A percentile compares a stretch with the other conserved stretches of the same genome.
These are phyloP conservation scores for Lyophyllum semitale DNA, from an alignment of 768 basidiomycete genomes.

Conservation along the genomic window DNA sequence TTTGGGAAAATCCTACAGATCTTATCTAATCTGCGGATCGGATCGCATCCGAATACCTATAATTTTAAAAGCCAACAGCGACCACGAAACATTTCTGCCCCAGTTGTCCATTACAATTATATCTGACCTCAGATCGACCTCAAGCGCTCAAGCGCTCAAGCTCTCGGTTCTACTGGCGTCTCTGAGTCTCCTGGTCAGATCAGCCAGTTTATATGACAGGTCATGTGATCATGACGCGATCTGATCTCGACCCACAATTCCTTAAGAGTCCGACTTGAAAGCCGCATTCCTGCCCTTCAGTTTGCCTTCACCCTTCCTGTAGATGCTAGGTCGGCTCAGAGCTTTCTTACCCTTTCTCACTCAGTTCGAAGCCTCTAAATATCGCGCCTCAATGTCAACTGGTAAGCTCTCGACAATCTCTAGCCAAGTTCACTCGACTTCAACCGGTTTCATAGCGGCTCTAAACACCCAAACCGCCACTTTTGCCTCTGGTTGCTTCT, in stretches of 20 bases:
- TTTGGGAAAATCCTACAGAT: too few relatives aligned
- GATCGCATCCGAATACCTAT: too few relatives aligned
- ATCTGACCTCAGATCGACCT: too few relatives aligned
- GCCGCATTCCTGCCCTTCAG: too few relatives aligned
- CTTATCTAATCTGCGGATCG: too few relatives aligned
- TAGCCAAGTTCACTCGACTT: not conserved
- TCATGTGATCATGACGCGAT: slow-evolving; percentile 8
- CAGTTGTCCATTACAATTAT: too few relatives aligned
- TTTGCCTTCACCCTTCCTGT: not conserved
- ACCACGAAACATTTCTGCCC: too few relatives aligned
- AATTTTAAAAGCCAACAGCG: too few relatives aligned
- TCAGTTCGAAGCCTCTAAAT: slow-evolving; percentile 37
- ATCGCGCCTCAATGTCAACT: slow-evolving; percentile 42
- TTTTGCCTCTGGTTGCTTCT: slow-evolving; percentile 73
- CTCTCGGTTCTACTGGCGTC: too few relatives aligned
- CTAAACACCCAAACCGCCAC: slow-evolving; percentile 40
- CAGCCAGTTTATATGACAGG: not conserved
- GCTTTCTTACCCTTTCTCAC: slow-evolving; percentile 18
- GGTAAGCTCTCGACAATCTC: slow-evolving; percentile 20
- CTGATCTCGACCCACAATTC: slow-evolving; percentile 24
- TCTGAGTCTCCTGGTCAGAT: too few relatives aligned
- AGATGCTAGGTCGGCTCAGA: slow-evolving; percentile 31
- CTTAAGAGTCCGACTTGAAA: too few relatives aligned
- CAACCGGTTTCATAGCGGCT: slow-evolving; percentile 18
- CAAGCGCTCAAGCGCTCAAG: too few relatives aligned